These are phyloP conservation scores for Panellus pusillus DNA, from an alignment of 768 basidiomycete genomes.

Conservation along the genomic window DNA sequence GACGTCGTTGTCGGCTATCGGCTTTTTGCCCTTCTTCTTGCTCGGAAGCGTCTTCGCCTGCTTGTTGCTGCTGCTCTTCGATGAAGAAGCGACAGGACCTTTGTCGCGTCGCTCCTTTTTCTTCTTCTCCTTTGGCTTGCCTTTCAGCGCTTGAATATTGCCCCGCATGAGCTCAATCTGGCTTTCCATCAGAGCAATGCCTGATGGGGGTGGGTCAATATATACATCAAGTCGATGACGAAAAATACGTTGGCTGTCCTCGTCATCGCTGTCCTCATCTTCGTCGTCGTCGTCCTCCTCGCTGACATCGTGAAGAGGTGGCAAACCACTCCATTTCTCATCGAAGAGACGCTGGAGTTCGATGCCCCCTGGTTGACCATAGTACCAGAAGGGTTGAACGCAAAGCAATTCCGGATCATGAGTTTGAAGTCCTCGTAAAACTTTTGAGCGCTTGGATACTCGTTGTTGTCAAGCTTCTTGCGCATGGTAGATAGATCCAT, in stretches of 20 bases:
- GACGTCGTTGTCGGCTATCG: slow-evolving; percentile 72
- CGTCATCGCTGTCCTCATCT: slow-evolving; percentile 67
- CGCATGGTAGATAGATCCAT: slow-evolving; percentile 95
- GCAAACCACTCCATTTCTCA: slow-evolving; percentile 85
- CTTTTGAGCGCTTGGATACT: slow-evolving; percentile 75
- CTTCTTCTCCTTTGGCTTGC: slow-evolving; percentile 75
- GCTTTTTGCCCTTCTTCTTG: slow-evolving; percentile 65
- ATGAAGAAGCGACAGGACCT: slow-evolving; percentile 58
- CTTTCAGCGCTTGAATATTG: slow-evolving; percentile 59
- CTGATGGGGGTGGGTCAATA: slow-evolving; percentile 39
- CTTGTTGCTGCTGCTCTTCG: slow-evolving; percentile 53
- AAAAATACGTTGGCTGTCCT: slow-evolving; percentile 66
- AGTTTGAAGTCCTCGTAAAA: slow-evolving; percentile 92
- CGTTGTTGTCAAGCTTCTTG: slow-evolving; percentile 73
- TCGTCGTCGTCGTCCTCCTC: slow-evolving; percentile 69
- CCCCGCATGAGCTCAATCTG: slow-evolving; percentile 79
- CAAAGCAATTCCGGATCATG: slow-evolving; percentile 92
- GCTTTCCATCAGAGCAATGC: slow-evolving; percentile 75
- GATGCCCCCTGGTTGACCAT: slow-evolving; percentile 81
- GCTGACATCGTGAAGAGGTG: slow-evolving; percentile 52
- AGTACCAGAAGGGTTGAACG: slow-evolving; percentile 88
- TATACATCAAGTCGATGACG: neutral
- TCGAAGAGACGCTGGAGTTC: slow-evolving; percentile 88
- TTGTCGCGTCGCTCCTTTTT: slow-evolving; percentile 48
- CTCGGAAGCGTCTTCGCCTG: slow-evolving; percentile 42